Base-by-base conservation (phyloP, 169 alveolate species). In the Plasmodium vivax region DNA sequence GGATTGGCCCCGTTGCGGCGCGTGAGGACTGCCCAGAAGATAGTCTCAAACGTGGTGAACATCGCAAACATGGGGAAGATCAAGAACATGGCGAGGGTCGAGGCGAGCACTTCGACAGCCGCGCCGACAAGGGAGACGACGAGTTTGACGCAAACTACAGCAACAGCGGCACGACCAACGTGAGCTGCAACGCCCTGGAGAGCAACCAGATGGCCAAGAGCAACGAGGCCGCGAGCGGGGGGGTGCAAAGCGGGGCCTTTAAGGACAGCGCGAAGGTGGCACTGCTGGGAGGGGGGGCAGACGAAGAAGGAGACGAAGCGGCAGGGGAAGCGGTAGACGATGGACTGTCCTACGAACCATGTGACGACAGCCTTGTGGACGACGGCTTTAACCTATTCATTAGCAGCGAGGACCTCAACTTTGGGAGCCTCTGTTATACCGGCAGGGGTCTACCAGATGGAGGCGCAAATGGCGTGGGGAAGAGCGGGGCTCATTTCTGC, bases 91-190 rank as follows among this genome's bases (percentile, higher is more conserved):
- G n/a, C n/a, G n/a, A n/a, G n/a, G n/a, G n/a, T n/a, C 58, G n/a
- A 6, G 19, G 34, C 38, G 34, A 45, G 19, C 51, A 30, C n/a
- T 73, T 23, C 7, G 62, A 38, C 4, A 41, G 77, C 6, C 7
- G 27, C n/a, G 23, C 34, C 7, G 36, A 73, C 19, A 75, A 74
- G 73, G 30, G n/a, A 19, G 32, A 47, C 14, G 58, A 34, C 34
- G 54, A 12, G 8, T 41, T 34, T 19, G 32, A 34, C 68, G 32
- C 3, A 56, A 36, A 36, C 23, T 30, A 85, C 43, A 85, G 80
- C 68, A 85, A 85, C 80, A 75, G 85, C 10, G 85, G 47, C 3
- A 85, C 85, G 3, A 75, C 85, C 14, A 83, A 83, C 6, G 91
- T 83, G 12, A 83, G 82, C 5, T 80, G 27, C 34, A 80, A 32